phyloP scores from a whole-genome alignment of 768 basidiomycete genomes.

The Collybiopsis confluens region DNA sequence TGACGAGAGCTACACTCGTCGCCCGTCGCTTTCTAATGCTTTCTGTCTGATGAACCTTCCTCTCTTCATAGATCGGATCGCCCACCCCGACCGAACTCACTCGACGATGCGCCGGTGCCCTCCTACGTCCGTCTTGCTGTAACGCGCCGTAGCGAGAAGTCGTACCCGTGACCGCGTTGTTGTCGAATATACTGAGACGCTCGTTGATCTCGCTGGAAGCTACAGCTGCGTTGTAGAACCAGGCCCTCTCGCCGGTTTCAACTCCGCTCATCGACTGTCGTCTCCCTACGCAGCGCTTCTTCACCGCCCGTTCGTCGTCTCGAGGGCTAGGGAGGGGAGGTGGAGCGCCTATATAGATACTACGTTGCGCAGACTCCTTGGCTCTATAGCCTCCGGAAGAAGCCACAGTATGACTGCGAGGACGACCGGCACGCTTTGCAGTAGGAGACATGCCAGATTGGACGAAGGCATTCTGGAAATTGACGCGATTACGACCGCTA shows the following conservation, averaged over 20 bases:
- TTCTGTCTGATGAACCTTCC: background rate
- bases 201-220: constrained; percentile 34
- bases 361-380: constrained; percentile 4
- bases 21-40: background rate
- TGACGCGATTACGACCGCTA: background rate
- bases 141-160: background rate
- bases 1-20: background rate
- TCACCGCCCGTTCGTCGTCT: constrained; percentile 36
- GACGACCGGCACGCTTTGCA: constrained; percentile 15
- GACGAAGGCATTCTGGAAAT: no score
- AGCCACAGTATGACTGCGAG: constrained; percentile 30
- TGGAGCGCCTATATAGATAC: background rate
- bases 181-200: background rate
- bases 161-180: no score
- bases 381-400: constrained; percentile 4
- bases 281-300: constrained; percentile 49
- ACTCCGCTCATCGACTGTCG: constrained; percentile 15
- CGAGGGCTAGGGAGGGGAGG: background rate
- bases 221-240: constrained; percentile 50
- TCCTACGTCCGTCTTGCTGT: background rate
- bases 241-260: constrained; percentile 23
- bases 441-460: no score
- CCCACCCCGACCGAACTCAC: background rate
- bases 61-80: background rate
- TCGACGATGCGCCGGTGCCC: background rate